These are phyloP conservation scores for Candida maesae DNA, from an alignment of 805 yeast species.

Conservation along the genomic window DNA sequence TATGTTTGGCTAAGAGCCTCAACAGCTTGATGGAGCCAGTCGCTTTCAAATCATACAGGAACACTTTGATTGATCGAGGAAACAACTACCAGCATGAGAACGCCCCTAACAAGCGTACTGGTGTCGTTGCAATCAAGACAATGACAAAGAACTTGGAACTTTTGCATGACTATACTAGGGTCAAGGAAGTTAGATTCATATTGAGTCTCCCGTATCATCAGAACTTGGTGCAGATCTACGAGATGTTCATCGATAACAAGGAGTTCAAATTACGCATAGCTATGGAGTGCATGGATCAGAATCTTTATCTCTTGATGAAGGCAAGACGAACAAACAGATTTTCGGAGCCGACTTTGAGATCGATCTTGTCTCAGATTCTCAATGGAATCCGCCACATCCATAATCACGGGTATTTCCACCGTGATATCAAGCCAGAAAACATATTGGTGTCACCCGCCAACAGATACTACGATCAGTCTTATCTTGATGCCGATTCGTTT, in stretches of 20 bases:
- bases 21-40: constrained; percentile 15
- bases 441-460: constrained; percentile 63
- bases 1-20: constrained; percentile 54
- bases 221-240: constrained; percentile 69
- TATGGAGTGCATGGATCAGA: constrained; percentile 87
- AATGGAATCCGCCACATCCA: constrained; percentile 84
- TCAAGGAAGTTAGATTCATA: constrained; percentile 67
- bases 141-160: constrained; percentile 55
- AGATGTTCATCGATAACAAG: constrained; percentile 67
- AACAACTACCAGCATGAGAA: constrained; percentile 28
- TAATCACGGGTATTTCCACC: constrained; percentile 61
- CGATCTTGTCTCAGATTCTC: constrained; percentile 67
- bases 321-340: constrained; percentile 51
- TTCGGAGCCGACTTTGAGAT: constrained; percentile 54
- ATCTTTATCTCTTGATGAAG: constrained; percentile 71
- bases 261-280: constrained; percentile 67
- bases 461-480: constrained; percentile 44
- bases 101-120: constrained; percentile 30
- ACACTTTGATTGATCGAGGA: constrained; percentile 47
- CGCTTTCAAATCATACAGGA: constrained; percentile 17
- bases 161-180: constrained; percentile 52
- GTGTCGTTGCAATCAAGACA: constrained; percentile 75
- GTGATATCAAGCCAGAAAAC: constrained; percentile 95
- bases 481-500: constrained; percentile 20
- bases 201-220: constrained; percentile 66